phyloP scores from a whole-genome alignment of 768 basidiomycete species.

The Rubroboletus pulcherrimus region DNA sequence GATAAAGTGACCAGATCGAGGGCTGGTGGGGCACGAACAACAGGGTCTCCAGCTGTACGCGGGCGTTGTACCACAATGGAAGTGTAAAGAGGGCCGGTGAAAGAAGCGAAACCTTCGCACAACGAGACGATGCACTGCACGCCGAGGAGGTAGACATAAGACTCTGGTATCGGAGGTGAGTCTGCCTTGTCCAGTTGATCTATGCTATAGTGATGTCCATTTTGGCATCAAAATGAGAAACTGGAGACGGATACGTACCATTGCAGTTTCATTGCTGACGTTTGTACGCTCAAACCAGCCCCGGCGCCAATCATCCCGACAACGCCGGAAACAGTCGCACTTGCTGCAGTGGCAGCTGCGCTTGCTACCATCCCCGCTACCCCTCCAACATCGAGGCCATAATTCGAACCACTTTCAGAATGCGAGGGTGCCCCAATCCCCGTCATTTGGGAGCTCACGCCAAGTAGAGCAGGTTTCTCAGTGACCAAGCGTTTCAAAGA shows the following conservation, averaged over 20 bases:
- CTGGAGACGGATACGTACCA: slow-evolving; percentile 51
- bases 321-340: slow-evolving; percentile 78
- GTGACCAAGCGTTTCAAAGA: slow-evolving; percentile 84
- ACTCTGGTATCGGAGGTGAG: slow-evolving; percentile 87
- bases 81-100: slow-evolving; percentile 72
- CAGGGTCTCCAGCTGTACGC: slow-evolving; percentile 56
- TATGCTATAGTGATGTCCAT: slow-evolving; percentile 54
- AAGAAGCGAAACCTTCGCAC: slow-evolving; percentile 79
- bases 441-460: slow-evolving; percentile 73
- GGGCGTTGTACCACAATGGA: slow-evolving; percentile 64
- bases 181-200: slow-evolving; percentile 98
- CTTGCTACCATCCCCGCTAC: slow-evolving; percentile 83
- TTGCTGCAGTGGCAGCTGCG: slow-evolving; percentile 77
- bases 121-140: slow-evolving; percentile 85
- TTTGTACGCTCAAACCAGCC: slow-evolving; percentile 66
- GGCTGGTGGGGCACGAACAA: slow-evolving; percentile 68
- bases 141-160: slow-evolving; percentile 89
- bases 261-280: slow-evolving; percentile 83
- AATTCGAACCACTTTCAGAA: slow-evolving; percentile 29
- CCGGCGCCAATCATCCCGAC: slow-evolving; percentile 80
- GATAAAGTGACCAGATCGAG: slow-evolving; percentile 60
- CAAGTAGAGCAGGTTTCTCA: slow-evolving; percentile 83
- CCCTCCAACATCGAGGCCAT: slow-evolving; percentile 59
- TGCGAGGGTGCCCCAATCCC: slow-evolving; percentile 63
- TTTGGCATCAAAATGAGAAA: not conserved